Evolutionary conservation across 495 filamentous ascomycete species (phyloP).

Genomic region (Alectoria sarmentosa): DNA sequence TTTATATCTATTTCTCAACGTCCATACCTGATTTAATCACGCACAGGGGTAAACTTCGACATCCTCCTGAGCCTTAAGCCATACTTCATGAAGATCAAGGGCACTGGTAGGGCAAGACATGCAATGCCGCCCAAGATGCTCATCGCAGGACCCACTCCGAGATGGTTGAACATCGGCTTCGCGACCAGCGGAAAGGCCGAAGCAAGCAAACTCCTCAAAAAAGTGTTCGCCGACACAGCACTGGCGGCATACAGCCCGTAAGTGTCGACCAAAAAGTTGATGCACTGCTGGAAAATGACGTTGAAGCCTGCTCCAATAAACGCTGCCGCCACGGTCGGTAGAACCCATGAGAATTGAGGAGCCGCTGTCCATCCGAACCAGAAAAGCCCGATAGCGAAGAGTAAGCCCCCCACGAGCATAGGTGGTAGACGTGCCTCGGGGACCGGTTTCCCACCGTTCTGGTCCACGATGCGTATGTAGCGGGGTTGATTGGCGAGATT

Average conservation of each 20-base stretch:
- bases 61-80: conserved; percentile 28
- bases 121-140: conserved; percentile 34
- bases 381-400: conserved; percentile 42
- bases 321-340: conserved; percentile 21
- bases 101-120: conserved; percentile 30
- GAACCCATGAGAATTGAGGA: conserved; percentile 14
- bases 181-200: conserved; percentile 31
- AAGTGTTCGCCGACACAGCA: conserved; percentile 34
- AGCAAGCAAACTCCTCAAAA: conserved; percentile 32
- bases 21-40: background rate
- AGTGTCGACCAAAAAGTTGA: conserved; percentile 38
- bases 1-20: no score
- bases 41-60: conserved; percentile 24
- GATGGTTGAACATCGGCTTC: conserved; percentile 31
- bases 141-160: conserved; percentile 33
- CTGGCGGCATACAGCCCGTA: conserved; percentile 34
- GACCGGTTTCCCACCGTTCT: conserved; percentile 25
- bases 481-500: conserved; percentile 32
- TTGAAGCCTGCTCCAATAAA: conserved; percentile 34
- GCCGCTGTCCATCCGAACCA: conserved; percentile 40
- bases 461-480: conserved; percentile 14
- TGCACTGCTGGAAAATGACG: conserved; percentile 34
- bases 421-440: conserved; percentile 39
- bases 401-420: conserved; percentile 43
- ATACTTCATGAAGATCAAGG: conserved; percentile 35